These are phyloP conservation scores for Suillus plorans DNA, from an alignment of 768 basidiomycete species.

Conservation along the genomic window DNA sequence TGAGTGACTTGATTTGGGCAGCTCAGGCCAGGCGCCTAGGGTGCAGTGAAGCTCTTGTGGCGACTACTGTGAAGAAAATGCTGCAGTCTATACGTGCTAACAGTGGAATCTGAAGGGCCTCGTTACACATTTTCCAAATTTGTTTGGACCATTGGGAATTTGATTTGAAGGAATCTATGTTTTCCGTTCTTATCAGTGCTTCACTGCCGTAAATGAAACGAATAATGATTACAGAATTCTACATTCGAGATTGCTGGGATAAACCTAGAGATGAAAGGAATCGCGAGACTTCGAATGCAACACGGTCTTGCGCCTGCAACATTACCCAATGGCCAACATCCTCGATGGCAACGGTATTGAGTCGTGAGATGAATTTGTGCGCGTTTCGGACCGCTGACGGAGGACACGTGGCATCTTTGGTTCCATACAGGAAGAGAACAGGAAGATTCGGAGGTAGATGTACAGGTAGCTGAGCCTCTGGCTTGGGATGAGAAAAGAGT, in stretches of 20 bases:
- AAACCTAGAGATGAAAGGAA: constrained; percentile 39
- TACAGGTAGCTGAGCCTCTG: constrained; percentile 45
- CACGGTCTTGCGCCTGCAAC: constrained; percentile 56
- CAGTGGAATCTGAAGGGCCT: not conserved
- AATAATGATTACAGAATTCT: not conserved
- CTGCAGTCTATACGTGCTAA: not conserved
- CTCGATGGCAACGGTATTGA: constrained; percentile 53
- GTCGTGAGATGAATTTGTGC: constrained; percentile 47
- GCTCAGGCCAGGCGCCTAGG: constrained; percentile 3
- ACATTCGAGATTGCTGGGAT: not conserved
- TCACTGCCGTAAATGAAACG: not conserved
- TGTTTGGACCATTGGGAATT: not conserved
- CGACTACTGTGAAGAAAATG: not conserved
- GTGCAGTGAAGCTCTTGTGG: not conserved
- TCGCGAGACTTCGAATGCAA: constrained; percentile 46
- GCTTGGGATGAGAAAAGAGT: not conserved
- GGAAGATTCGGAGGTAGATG: constrained; percentile 50
- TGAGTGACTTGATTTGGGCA: constrained; percentile 22
- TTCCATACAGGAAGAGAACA: constrained; percentile 62
- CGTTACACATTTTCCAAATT: not conserved
- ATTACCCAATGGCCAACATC: constrained; percentile 70
- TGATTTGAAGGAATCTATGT: not conserved
- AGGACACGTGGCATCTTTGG: constrained; percentile 49
- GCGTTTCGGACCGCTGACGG: constrained; percentile 41
- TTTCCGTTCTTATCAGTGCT: not conserved